Percentiles rank a stretch among this genome's conserved stretches.
phyloP scores from a whole-genome alignment of 768 basidiomycete species.

The Gelatoporia subvermispora region DNA sequence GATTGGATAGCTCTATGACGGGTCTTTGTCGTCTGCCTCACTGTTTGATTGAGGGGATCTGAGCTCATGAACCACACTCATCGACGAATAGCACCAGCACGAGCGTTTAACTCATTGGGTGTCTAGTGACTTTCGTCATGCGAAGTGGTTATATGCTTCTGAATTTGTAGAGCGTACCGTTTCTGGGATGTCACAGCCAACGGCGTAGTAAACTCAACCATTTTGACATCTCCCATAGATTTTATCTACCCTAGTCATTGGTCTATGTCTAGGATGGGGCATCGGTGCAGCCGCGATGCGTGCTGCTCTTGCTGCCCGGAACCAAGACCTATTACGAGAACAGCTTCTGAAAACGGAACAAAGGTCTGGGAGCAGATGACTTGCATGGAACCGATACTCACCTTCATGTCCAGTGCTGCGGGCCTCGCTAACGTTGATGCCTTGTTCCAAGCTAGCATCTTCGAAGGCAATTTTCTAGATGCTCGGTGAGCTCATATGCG shows the following conservation, averaged over 20 bases:
- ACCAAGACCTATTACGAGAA: conserved; percentile 26
- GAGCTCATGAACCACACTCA: too few relatives aligned
- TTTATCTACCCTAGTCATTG: conserved; percentile 41
- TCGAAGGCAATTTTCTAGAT: conserved; percentile 48
- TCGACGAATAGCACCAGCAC: too few relatives aligned
- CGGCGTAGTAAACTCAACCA: too few relatives aligned
- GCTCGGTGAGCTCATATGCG: conserved; percentile 20
- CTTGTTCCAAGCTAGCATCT: conserved; percentile 35
- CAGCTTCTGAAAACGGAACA: conserved; percentile 25
- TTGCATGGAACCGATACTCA: not conserved
- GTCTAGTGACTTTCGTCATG: too few relatives aligned
- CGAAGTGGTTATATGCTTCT: too few relatives aligned
- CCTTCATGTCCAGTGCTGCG: conserved; percentile 19
- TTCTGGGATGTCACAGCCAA: too few relatives aligned
- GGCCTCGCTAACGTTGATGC: conserved; percentile 36
- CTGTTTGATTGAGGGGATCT: too few relatives aligned
- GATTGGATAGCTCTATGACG: too few relatives aligned
- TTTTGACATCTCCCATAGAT: conserved; percentile 17
- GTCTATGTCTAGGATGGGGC: conserved; percentile 49
- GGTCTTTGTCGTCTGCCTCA: too few relatives aligned
- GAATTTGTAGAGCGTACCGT: too few relatives aligned
- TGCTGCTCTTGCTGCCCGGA: conserved; percentile 36
- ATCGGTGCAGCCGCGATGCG: conserved; percentile 51
- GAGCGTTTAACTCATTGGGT: too few relatives aligned
- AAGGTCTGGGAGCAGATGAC: conserved; percentile 21